Conservation (phyloP, 2,329 filamentous ascomycete species). For the Chrysosporium queenslandicum region DNA sequence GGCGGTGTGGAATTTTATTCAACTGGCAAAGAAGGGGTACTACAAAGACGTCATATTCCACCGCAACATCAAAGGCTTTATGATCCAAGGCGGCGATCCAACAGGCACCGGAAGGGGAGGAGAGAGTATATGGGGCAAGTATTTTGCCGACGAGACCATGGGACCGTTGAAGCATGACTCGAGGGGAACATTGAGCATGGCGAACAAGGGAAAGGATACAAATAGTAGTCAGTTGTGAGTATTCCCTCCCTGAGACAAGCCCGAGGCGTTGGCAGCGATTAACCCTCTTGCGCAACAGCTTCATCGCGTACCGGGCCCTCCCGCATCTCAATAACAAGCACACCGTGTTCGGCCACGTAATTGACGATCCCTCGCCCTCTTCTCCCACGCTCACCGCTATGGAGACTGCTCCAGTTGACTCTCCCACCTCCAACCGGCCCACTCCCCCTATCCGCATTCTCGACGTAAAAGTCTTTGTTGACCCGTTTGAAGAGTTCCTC, state of each 20-base stretch:
- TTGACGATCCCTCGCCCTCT: conserved; percentile 51
- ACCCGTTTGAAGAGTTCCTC: conserved; percentile 90
- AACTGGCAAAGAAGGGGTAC: conserved; percentile 78
- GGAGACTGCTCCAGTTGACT: conserved; percentile 66
- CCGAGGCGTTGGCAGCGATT: no score
- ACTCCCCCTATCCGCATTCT: conserved; percentile 68
- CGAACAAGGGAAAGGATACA: conserved; percentile 96
- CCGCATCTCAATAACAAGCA: conserved; percentile 90
- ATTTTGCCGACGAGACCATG: conserved; percentile 88
- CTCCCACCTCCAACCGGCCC: conserved; percentile 60
- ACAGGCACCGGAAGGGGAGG: conserved; percentile 89
- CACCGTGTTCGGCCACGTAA: conserved; percentile 85
- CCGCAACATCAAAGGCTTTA: conserved; percentile 88
- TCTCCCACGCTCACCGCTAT: conserved; percentile 53
- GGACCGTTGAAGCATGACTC: conserved; percentile 74
- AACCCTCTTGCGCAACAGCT: conserved; percentile 39
- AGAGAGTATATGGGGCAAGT: conserved; percentile 82
- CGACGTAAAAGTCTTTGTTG: conserved; percentile 76
- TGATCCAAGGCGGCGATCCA: conserved; percentile 95
- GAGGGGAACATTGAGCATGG: conserved; percentile 80
- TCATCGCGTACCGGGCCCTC: conserved; percentile 77
- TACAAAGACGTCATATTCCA: conserved; percentile 80
- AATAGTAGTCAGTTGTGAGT: conserved; percentile 76
- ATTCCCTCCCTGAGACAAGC: no score
- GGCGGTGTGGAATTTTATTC: conserved; percentile 94